A percentile compares a stretch with the other conserved stretches of the same genome.
phyloP scores from a whole-genome alignment of 1,284 basidiomycete species.

The Cutaneotrichosporon arboriforme region DNA sequence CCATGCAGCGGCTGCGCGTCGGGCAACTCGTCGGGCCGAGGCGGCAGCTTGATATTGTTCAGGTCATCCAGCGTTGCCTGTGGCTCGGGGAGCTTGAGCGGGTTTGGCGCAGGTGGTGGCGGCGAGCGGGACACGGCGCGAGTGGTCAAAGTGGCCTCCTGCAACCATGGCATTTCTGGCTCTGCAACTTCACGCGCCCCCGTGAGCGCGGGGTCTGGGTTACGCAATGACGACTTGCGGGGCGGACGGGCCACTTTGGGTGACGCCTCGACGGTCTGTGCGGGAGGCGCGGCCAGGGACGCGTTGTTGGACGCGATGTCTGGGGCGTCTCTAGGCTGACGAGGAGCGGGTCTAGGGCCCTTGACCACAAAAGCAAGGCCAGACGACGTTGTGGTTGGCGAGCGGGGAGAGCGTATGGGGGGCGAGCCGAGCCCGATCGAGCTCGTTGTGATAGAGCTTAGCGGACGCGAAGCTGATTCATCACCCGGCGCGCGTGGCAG shows the following conservation, averaged over 20 bases:
- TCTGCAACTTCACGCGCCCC: too few species aligned
- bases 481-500: background rate
- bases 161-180: too few species aligned
- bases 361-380: background rate
- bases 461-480: background rate
- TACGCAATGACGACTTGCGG: background rate
- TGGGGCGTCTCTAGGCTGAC: background rate
- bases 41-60: slow-evolving; percentile 24
- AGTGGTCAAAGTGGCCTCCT: too few species aligned
- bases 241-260: background rate
- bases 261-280: background rate
- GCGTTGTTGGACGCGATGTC: background rate
- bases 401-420: background rate
- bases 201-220: too few species aligned
- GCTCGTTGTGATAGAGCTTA: background rate
- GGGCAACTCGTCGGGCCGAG: slow-evolving; percentile 37
- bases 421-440: background rate
- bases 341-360: background rate
- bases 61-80: slow-evolving; percentile 1
- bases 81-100: slow-evolving; percentile 5
- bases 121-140: background rate
- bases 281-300: background rate
- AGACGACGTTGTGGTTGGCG: background rate
- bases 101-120: background rate
- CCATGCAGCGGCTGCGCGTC: slow-evolving; percentile 11